These are phyloP conservation scores for Spatholobus suberectus DNA, from an alignment of 306 rosid species.

Conservation along the genomic window DNA sequence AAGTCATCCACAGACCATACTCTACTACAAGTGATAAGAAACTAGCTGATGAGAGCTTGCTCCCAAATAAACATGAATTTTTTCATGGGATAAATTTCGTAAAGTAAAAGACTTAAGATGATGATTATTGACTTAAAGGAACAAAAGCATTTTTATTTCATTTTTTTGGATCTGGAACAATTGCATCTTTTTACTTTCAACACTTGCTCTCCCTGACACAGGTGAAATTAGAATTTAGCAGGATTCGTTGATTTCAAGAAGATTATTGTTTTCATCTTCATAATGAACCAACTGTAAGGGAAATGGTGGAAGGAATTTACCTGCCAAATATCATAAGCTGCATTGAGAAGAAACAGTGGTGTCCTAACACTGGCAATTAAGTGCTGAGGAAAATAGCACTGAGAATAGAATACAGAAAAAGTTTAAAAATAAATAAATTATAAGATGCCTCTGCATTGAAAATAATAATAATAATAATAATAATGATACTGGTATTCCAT, in stretches of 20 bases:
- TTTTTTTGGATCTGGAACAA: neutral
- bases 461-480: neutral
- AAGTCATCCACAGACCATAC: neutral
- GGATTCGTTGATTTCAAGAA: neutral
- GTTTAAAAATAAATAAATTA: neutral
- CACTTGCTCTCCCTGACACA: neutral
- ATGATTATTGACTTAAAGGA: neutral
- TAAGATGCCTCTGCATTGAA: conserved; percentile 29
- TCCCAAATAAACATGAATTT: conserved; percentile 4
- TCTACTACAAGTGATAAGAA: neutral
- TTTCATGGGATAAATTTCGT: neutral
- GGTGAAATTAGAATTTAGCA: neutral
- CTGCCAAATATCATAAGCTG: conserved; percentile 97
- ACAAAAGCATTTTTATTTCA: neutral
- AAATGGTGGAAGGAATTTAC: conserved; percentile 47
- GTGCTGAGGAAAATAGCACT: conserved; percentile 92
- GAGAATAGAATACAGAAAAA: conserved; percentile 6
- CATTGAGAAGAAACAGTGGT: conserved; percentile 83
- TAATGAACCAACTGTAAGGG: conserved; percentile 22
- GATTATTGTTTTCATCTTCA: conserved; percentile 8
- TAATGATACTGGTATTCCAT: neutral
- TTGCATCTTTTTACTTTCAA: conserved; percentile 10
- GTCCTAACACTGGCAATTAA: conserved; percentile 72
- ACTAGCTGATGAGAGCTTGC: neutral
- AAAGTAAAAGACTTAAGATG: neutral